Conservation (phyloP, 495 filamentous ascomycete species). For the Penicillium cataractarum region DNA sequence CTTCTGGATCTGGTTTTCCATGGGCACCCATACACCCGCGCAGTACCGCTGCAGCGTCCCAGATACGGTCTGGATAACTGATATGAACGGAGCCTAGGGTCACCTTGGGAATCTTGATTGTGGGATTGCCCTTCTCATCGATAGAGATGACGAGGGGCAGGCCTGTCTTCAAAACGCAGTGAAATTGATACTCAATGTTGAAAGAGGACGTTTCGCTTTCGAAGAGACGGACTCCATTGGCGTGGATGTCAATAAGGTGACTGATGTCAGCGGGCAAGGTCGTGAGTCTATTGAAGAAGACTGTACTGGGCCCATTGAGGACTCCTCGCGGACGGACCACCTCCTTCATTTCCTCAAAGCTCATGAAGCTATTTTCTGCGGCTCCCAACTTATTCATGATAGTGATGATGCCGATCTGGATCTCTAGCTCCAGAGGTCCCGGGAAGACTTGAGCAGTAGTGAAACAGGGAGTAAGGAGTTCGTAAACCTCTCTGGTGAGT, state of each 20-base stretch:
- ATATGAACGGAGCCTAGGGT: constrained; percentile 39
- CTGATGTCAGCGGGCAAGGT: constrained; percentile 41
- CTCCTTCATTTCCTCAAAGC: neutral
- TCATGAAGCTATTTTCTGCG: neutral
- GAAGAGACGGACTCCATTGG: constrained; percentile 35
- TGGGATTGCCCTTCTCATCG: constrained; percentile 40
- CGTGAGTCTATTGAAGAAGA: constrained; percentile 39
- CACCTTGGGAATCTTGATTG: constrained; percentile 19
- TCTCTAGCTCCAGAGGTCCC: neutral
- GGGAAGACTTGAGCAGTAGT: constrained; percentile 1
- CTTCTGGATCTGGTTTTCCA: neutral
- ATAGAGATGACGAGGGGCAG: constrained; percentile 51
- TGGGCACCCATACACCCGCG: constrained; percentile 19
- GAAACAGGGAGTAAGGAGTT: neutral
- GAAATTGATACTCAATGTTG: constrained; percentile 55
- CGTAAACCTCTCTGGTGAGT: neutral
- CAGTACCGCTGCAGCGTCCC: constrained; percentile 48
- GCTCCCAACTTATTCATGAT: neutral
- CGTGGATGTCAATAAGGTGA: constrained; percentile 38
- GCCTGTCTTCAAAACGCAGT: constrained; percentile 37
- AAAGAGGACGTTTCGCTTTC: constrained; percentile 27
- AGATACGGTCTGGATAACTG: constrained; percentile 47
- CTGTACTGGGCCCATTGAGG: neutral
- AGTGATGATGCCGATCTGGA: neutral
- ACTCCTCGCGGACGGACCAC: neutral